A percentile compares a stretch with the other conserved stretches of the same genome.
phyloP scores from a whole-genome alignment of 1,139 yeast species.

The Saccharomyces pastorianus region DNA sequence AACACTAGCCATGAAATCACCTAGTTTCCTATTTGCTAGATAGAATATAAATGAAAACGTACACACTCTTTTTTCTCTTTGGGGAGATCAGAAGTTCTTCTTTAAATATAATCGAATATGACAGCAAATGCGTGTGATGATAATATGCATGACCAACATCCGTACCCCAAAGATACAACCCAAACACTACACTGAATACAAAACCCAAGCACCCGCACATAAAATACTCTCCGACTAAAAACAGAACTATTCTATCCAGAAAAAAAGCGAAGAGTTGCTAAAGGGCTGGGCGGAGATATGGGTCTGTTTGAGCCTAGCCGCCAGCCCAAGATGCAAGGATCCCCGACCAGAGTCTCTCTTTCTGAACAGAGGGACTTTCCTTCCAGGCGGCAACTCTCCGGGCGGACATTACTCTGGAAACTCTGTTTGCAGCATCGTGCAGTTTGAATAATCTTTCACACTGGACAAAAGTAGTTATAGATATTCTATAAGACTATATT shows the following conservation, averaged over 20 bases:
- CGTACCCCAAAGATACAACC: no score
- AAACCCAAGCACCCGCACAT: no score
- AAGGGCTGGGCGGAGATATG: not conserved
- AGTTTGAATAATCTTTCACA: not conserved
- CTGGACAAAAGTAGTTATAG: not conserved
- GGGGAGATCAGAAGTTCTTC: no score
- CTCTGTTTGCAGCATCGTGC: not conserved
- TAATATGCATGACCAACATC: no score
- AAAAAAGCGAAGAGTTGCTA: not conserved
- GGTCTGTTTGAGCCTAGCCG: not conserved
- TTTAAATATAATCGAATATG: no score
- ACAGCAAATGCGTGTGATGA: no score
- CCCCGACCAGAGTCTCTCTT: not conserved
- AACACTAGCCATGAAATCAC: not conserved
- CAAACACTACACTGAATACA: no score
- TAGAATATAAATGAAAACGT: not conserved
- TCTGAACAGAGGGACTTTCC: not conserved
- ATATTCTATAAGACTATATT: not conserved
- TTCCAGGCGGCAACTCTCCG: not conserved
- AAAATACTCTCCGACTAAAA: no score
- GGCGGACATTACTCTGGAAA: not conserved
- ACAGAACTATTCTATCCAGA: not conserved
- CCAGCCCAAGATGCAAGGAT: not conserved
- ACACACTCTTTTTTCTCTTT: not conserved
- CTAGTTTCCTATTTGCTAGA: not conserved